Percentiles rank a stretch among this genome's conserved stretches.
These are phyloP conservation scores for Lepiota venenata DNA, from an alignment of 768 basidiomycete species.

Conservation along the genomic window DNA sequence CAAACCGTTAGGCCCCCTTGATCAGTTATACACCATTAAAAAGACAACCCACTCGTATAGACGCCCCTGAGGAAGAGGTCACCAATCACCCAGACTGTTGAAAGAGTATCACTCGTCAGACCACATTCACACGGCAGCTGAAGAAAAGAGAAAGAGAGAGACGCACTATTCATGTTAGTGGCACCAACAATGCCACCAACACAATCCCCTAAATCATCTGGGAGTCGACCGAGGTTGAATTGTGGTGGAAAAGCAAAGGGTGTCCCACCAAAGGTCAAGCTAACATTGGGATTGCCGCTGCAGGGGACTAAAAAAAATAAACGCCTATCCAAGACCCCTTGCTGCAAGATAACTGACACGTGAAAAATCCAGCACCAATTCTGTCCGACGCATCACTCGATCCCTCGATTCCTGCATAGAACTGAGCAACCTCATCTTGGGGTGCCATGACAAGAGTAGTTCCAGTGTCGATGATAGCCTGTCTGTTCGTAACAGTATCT, in stretches of 20 bases:
- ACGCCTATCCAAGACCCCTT: not conserved
- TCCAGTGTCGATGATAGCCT: slow-evolving; percentile 39
- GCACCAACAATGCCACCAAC: slow-evolving; percentile 34
- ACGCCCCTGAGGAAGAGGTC: slow-evolving; percentile 43
- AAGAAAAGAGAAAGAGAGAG: not conserved
- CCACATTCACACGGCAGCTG: too few species aligned
- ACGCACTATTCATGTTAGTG: not conserved
- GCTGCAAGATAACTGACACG: slow-evolving; percentile 16
- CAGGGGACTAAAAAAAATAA: slow-evolving; percentile 24
- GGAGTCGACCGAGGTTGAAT: slow-evolving; percentile 39
- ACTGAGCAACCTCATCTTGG: slow-evolving; percentile 16
- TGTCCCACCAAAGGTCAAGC: slow-evolving; percentile 35
- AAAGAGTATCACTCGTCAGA: not conserved
- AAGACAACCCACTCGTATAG: slow-evolving; percentile 28
- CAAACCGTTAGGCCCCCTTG: not conserved
- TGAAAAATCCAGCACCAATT: slow-evolving; percentile 26
- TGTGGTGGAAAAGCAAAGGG: slow-evolving; percentile 40
- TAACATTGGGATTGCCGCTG: slow-evolving; percentile 22
- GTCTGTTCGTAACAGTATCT: slow-evolving; percentile 15
- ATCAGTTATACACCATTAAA: not conserved
- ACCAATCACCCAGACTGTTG: slow-evolving; percentile 36
- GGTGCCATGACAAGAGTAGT: slow-evolving; percentile 39
- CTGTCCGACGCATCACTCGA: slow-evolving; percentile 22
- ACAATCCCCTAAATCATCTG: slow-evolving; percentile 52
- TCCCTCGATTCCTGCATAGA: slow-evolving; percentile 31